Conservation (phyloP, 345 rosid species). For the Clausena lansium region DNA sequence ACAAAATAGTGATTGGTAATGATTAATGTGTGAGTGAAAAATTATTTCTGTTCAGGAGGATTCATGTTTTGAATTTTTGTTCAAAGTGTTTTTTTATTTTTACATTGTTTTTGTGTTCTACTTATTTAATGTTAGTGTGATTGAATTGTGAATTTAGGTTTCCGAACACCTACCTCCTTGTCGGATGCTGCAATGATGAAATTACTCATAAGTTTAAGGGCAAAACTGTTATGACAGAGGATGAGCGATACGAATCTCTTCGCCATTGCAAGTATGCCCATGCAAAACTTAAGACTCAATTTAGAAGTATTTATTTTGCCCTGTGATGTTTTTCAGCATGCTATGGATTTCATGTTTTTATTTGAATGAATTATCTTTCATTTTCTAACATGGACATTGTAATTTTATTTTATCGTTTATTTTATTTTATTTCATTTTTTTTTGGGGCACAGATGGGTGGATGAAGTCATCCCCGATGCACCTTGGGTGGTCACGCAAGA, state of each 20-base stretch:
- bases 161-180: constrained; percentile 73
- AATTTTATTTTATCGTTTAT: not conserved
- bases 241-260: constrained; percentile 87
- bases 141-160: constrained; percentile 41
- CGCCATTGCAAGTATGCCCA: constrained; percentile 86
- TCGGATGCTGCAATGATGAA: constrained; percentile 92
- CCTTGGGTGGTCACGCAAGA: constrained; percentile 90
- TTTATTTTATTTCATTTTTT: not conserved
- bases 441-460: constrained; percentile 67
- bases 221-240: constrained; percentile 84
- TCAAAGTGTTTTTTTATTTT: not conserved
- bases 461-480: constrained; percentile 88
- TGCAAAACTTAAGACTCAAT: not conserved
- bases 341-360: not conserved
- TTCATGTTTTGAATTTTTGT: not conserved
- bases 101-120: not conserved
- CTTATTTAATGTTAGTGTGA: not conserved
- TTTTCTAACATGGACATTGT: not conserved
- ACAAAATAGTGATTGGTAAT: not conserved
- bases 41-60: not conserved
- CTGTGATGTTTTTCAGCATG: not conserved
- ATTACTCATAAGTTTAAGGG: constrained; percentile 82
- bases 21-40: not conserved
- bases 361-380: not conserved
- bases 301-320: not conserved